A percentile compares a stretch with the other conserved stretches of the same genome.
These are phyloP conservation scores for Beta vulgaris DNA, from an alignment of 148 eudicot species.

Conservation along the genomic window DNA sequence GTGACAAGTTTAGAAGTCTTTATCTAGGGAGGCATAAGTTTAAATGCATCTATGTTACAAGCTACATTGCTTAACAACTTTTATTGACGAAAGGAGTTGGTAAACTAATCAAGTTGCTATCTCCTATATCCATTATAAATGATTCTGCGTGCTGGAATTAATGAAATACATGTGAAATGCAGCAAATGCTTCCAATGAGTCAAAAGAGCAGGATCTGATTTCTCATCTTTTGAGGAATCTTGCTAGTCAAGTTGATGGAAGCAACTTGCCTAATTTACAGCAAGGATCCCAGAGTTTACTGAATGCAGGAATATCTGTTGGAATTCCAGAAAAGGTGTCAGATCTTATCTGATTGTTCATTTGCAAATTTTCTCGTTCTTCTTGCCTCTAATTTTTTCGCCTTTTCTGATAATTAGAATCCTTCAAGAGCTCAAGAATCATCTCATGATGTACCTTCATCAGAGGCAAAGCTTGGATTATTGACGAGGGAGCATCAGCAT, in stretches of 20 bases:
- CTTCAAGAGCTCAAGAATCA: conserved; percentile 34
- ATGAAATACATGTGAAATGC: conserved; percentile 29
- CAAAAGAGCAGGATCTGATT: conserved; percentile 73
- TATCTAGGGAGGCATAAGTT: background rate
- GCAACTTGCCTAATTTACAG: conserved; percentile 38
- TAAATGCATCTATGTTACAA: background rate
- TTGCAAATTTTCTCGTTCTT: background rate
- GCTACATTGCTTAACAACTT: background rate
- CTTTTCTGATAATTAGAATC: conserved; percentile 39
- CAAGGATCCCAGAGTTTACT: conserved; percentile 53
- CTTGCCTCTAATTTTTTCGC: conserved; percentile 19
- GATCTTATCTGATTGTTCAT: conserved; percentile 10
- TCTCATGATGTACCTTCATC: conserved; percentile 26
- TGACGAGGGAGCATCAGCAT: conserved; percentile 24
- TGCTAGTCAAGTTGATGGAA: conserved; percentile 49
- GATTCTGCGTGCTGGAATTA: background rate
- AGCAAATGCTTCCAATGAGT: conserved; percentile 69
- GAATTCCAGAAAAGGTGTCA: conserved; percentile 54
- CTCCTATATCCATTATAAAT: background rate
- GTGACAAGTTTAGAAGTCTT: background rate
- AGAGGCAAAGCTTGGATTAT: conserved; percentile 29
- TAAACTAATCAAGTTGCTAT: background rate
- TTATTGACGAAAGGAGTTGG: background rate
- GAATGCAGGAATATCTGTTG: conserved; percentile 43
- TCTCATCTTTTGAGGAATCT: conserved; percentile 77